A percentile compares a stretch with the other conserved stretches of the same genome.
These are phyloP conservation scores for Xerocomellus chrysenteron DNA, from an alignment of 768 basidiomycete genomes.

Conservation along the genomic window DNA sequence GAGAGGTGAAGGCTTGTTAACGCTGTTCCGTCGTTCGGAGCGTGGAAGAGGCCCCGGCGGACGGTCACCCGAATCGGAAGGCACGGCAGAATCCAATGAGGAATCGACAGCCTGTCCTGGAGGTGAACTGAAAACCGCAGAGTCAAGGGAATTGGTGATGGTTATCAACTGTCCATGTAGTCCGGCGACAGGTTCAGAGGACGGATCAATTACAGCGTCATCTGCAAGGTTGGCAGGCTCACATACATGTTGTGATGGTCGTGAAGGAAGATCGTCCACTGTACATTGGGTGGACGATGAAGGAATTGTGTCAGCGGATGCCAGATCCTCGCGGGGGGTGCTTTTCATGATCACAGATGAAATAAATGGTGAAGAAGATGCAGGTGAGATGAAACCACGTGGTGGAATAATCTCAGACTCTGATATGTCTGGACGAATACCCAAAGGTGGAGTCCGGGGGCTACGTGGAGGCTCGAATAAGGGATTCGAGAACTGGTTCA, in stretches of 20 bases:
- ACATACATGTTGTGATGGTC: slow-evolving; percentile 20
- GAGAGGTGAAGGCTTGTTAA: slow-evolving; percentile 21
- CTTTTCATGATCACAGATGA: slow-evolving; percentile 6
- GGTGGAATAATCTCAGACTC: slow-evolving; percentile 14
- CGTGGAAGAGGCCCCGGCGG: slow-evolving; percentile 32
- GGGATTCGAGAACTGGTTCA: slow-evolving; percentile 19
- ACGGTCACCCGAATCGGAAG: background rate
- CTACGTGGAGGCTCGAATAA: background rate
- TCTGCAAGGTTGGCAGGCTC: slow-evolving; percentile 2
- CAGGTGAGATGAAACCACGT: slow-evolving; percentile 41
- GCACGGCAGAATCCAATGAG: background rate
- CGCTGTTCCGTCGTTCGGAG: slow-evolving; percentile 38
- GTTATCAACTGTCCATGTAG: slow-evolving; percentile 2
- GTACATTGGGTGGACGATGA: slow-evolving; percentile 9
- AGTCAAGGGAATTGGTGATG: background rate
- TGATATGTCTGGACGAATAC: background rate
- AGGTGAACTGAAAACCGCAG: background rate
- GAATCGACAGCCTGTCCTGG: slow-evolving; percentile 4
- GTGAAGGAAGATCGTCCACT: slow-evolving; percentile 25
- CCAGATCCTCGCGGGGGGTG: background rate
- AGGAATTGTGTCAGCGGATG: slow-evolving; percentile 1
- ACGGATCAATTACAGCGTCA: slow-evolving; percentile 3
- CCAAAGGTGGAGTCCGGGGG: background rate
- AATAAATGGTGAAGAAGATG: slow-evolving; percentile 38
- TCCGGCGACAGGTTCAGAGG: background rate